Conservation (phyloP, 2,329 filamentous ascomycete genomes). For the Aspergillus latus region DNA sequence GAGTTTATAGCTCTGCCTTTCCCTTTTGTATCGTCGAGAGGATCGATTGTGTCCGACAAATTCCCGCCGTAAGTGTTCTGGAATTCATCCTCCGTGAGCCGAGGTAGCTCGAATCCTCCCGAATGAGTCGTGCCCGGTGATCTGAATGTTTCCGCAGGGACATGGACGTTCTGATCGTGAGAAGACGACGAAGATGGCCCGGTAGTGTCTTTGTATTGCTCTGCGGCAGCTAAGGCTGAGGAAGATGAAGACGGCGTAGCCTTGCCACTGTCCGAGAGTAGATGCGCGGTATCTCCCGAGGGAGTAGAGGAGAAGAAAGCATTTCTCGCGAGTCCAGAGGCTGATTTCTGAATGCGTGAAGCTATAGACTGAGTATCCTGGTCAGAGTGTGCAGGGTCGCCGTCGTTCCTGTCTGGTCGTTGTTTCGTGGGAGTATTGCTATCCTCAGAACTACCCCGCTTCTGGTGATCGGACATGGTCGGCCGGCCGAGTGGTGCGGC, state of each 20-base stretch:
- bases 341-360: slow-evolving; percentile 35
- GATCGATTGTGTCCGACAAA: not conserved
- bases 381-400: slow-evolving; percentile 5
- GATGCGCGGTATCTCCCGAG: slow-evolving; percentile 24
- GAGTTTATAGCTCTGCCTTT: slow-evolving; percentile 19
- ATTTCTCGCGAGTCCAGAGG: slow-evolving; percentile 34
- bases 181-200: slow-evolving; percentile 14
- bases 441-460: slow-evolving; percentile 23
- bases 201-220: slow-evolving; percentile 17
- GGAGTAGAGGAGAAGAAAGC: slow-evolving; percentile 28
- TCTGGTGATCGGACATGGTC: slow-evolving; percentile 22
- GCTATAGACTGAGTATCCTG: slow-evolving; percentile 27
- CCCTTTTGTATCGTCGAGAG: slow-evolving; percentile 3
- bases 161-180: not conserved
- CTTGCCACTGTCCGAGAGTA: slow-evolving; percentile 25
- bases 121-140: slow-evolving; percentile 15
- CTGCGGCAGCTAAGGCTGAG: slow-evolving; percentile 21
- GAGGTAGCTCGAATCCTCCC: slow-evolving; percentile 21
- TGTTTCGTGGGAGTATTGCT: slow-evolving; percentile 12
- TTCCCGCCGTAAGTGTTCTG: slow-evolving; percentile 18
- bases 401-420: slow-evolving; percentile 10
- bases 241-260: slow-evolving; percentile 20
- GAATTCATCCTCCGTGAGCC: slow-evolving; percentile 26
- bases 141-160: slow-evolving; percentile 25
- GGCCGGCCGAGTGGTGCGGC: slow-evolving; percentile 2